phyloP scores from a whole-genome alignment of 352 stramenopile genomes.

The Sclerospora graminicola region DNA sequence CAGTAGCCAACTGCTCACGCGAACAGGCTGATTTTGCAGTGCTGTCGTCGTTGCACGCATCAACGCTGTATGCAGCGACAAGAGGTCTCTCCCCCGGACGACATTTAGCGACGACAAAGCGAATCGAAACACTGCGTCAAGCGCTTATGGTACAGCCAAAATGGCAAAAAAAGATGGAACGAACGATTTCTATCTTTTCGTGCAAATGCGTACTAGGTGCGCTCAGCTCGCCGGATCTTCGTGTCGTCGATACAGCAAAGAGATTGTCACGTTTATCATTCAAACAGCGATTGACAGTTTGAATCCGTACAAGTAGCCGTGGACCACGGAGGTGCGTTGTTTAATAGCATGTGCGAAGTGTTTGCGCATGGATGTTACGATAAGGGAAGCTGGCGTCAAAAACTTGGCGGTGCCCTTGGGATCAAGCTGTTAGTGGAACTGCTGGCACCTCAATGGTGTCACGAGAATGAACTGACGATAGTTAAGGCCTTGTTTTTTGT shows the following conservation, averaged over 20 bases:
- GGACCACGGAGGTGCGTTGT: constrained; percentile 51
- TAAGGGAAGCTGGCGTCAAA: constrained; percentile 76
- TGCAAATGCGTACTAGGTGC: constrained; percentile 49
- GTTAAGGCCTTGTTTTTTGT: constrained; percentile 83
- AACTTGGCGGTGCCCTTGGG: constrained; percentile 66
- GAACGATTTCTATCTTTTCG: constrained; percentile 57
- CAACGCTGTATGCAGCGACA: constrained; percentile 62
- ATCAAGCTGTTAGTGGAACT: constrained; percentile 55
- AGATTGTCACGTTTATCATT: constrained; percentile 39
- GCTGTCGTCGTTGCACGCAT: constrained; percentile 60
- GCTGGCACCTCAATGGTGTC: constrained; percentile 65
- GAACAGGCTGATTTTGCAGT: constrained; percentile 54
- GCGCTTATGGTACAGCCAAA: constrained; percentile 59
- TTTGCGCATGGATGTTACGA: constrained; percentile 83
- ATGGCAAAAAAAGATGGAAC: constrained; percentile 40
- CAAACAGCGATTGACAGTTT: constrained; percentile 34
- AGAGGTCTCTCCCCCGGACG: constrained; percentile 66
- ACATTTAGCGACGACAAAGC: constrained; percentile 66
- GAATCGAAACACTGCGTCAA: constrained; percentile 69
- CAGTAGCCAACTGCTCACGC: constrained; percentile 40
- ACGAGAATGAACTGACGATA: constrained; percentile 82
- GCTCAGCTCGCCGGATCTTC: constrained; percentile 49
- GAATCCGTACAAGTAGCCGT: constrained; percentile 25
- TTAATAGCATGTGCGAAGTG: constrained; percentile 71
- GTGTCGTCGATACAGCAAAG: constrained; percentile 45